Evolutionary conservation across 2,329 filamentous ascomycete species (phyloP).

Genomic region (Aspergillus clavatus): DNA sequence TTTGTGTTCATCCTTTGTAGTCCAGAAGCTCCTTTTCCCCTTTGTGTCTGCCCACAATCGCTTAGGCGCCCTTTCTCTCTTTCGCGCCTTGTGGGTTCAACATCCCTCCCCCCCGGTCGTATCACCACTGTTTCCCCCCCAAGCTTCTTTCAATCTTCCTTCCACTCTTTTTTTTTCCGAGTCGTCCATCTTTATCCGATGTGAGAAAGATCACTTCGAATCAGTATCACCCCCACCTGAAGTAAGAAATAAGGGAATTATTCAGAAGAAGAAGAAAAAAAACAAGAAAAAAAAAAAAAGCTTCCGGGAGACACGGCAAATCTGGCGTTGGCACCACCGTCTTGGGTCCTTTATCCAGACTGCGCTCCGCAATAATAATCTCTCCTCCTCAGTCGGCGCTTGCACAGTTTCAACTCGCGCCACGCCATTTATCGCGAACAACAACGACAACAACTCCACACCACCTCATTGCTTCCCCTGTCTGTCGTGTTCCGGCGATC

Average conservation of each 20-base stretch:
- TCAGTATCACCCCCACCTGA: not conserved
- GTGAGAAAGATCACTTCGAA: not conserved
- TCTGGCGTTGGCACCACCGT: slow-evolving; percentile 1
- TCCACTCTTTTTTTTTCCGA: too few relatives aligned
- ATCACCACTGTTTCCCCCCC: too few relatives aligned
- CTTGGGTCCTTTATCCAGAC: slow-evolving; percentile 5
- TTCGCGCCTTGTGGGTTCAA: not conserved
- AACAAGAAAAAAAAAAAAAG: not conserved
- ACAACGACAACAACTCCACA: slow-evolving; percentile 6
- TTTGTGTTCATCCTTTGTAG: not conserved
- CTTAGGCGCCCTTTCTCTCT: not conserved
- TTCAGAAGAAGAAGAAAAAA: too few relatives aligned
- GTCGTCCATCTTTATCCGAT: too few relatives aligned
- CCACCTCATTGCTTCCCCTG: slow-evolving; percentile 4
- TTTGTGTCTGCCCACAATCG: not conserved
- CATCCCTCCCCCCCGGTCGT: too few relatives aligned
- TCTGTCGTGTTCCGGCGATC: slow-evolving; percentile 9
- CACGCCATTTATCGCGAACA: slow-evolving; percentile 6
- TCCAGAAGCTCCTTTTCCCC: not conserved
- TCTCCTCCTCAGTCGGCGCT: slow-evolving; percentile 4
- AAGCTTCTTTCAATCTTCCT: too few relatives aligned
- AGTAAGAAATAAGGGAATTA: not conserved
- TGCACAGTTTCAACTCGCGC: slow-evolving; percentile 12
- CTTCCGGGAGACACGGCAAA: not conserved
- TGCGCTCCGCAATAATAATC: slow-evolving; percentile 10